Percentiles rank a stretch among this genome's conserved stretches.
Evolutionary conservation across 2,329 filamentous ascomycete species (phyloP).

Genomic region (Penicillium corylophilum): DNA sequence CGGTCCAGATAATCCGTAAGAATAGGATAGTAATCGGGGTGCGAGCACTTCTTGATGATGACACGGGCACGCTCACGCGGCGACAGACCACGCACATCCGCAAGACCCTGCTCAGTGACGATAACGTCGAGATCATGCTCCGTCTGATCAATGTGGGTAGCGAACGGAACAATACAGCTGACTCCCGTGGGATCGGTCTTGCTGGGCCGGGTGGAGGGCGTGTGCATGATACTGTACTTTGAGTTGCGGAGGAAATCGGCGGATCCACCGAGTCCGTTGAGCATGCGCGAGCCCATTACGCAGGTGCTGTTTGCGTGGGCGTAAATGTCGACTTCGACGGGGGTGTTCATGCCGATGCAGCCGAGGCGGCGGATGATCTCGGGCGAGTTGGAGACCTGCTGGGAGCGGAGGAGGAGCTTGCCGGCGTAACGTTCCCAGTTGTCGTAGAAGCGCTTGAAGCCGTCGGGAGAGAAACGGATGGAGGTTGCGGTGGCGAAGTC

Average conservation of each 20-base stretch:
- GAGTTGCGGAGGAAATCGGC: conserved; percentile 76
- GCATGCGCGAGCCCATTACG: conserved; percentile 84
- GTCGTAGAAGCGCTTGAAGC: conserved; percentile 87
- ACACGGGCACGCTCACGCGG: conserved; percentile 78
- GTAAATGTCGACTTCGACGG: conserved; percentile 92
- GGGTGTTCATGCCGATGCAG: conserved; percentile 93
- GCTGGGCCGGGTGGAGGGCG: conserved; percentile 73
- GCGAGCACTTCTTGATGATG: conserved; percentile 83
- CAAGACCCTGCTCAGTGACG: conserved; percentile 75
- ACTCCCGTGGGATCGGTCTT: conserved; percentile 82
- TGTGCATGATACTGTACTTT: conserved; percentile 94
- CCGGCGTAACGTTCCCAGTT: conserved; percentile 77
- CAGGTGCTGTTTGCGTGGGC: conserved; percentile 89
- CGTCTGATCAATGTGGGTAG: conserved; percentile 87
- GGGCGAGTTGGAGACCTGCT: conserved; percentile 83
- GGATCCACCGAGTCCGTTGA: conserved; percentile 79
- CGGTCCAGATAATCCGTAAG: conserved; percentile 79
- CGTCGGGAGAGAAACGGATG: conserved; percentile 85
- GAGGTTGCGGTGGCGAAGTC: conserved; percentile 89
- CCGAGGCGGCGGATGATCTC: conserved; percentile 87
- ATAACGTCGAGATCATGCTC: conserved; percentile 91
- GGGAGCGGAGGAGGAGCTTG: conserved; percentile 82
- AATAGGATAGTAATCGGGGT: conserved; percentile 81
- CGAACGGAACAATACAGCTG: conserved; percentile 89
- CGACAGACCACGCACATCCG: conserved; percentile 77